A percentile compares a stretch with the other conserved stretches of the same genome.
Conservation (phyloP, 2,329 filamentous ascomycete species). For the Immersiporthe knoxdaviesiana region DNA sequence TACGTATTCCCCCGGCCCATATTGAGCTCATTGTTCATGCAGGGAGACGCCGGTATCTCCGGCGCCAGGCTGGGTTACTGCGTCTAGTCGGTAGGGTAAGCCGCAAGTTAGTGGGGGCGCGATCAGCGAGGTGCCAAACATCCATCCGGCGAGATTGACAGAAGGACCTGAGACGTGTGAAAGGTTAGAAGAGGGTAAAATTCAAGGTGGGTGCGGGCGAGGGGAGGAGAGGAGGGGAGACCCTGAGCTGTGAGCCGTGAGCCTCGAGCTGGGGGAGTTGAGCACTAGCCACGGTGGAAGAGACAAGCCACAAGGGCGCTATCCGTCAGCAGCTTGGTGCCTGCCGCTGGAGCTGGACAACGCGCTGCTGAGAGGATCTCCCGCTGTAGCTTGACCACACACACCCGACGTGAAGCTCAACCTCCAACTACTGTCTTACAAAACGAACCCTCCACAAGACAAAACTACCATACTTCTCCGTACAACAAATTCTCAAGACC, state of each 20-base stretch:
- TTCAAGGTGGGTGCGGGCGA: no score
- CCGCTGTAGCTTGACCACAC: background rate
- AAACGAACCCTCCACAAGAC: background rate
- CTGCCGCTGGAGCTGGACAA: slow-evolving; percentile 12
- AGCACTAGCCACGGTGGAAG: slow-evolving; percentile 8
- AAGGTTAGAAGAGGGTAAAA: background rate
- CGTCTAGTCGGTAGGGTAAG: background rate
- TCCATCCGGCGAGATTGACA: background rate
- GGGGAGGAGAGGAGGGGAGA: no score
- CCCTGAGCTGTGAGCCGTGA: no score
- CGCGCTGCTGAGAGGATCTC: slow-evolving; percentile 8
- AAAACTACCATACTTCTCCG: background rate
- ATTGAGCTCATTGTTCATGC: background rate
- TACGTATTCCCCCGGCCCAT: background rate
- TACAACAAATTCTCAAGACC: background rate
- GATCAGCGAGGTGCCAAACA: background rate
- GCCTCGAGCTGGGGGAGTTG: background rate
- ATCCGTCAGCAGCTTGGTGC: slow-evolving; percentile 27
- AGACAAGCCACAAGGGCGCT: slow-evolving; percentile 17
- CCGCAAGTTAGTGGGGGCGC: background rate
- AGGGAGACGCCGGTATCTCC: slow-evolving; percentile 9
- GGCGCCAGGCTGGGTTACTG: background rate
- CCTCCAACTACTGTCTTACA: background rate
- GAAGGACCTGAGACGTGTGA: background rate
- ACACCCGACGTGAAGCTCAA: background rate